Conservation (phyloP, 768 basidiomycete genomes). For the Tulasnella sp. region DNA sequence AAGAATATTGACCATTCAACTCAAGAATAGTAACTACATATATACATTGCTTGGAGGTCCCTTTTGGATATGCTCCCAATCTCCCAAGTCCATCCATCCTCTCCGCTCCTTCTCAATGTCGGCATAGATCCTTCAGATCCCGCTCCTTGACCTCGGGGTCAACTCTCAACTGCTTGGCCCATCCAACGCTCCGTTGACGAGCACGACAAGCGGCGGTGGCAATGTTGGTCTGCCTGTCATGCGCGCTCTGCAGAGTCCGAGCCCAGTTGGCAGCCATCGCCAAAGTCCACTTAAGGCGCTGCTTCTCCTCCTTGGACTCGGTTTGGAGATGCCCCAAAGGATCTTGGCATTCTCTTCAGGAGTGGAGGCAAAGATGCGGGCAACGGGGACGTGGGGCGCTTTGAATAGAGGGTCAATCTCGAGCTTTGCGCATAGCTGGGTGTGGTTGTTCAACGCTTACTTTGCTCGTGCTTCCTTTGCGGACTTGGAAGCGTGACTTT, state of each 20-base stretch:
- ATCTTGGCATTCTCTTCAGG: conserved; percentile 38
- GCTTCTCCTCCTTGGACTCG: conserved; percentile 14
- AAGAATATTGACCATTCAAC: too few relatives aligned
- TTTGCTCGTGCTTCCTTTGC: not conserved
- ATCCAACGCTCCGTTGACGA: conserved; percentile 23
- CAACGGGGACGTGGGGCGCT: conserved; percentile 51
- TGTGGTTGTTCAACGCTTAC: conserved; percentile 13
- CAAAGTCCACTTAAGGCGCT: not conserved
- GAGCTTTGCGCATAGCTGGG: conserved; percentile 16
- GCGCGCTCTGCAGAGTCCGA: conserved; percentile 43
- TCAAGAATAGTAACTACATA: too few relatives aligned
- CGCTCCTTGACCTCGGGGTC: conserved; percentile 17
- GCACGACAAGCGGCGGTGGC: conserved; percentile 47
- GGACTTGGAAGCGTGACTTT: not conserved
- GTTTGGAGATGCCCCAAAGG: conserved; percentile 30
- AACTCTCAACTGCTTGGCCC: conserved; percentile 3
- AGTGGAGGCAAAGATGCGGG: conserved; percentile 45
- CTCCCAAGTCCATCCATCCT: too few relatives aligned
- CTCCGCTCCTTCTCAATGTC: too few relatives aligned
- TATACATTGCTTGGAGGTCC: too few relatives aligned
- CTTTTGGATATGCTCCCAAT: too few relatives aligned
- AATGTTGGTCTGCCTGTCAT: conserved; percentile 55
- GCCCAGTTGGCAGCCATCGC: conserved; percentile 59
- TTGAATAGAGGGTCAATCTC: conserved; percentile 37
- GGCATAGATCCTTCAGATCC: conserved; percentile 28